phyloP scores from a whole-genome alignment of 2,329 filamentous ascomycete species.

The Geosmithia flava region DNA sequence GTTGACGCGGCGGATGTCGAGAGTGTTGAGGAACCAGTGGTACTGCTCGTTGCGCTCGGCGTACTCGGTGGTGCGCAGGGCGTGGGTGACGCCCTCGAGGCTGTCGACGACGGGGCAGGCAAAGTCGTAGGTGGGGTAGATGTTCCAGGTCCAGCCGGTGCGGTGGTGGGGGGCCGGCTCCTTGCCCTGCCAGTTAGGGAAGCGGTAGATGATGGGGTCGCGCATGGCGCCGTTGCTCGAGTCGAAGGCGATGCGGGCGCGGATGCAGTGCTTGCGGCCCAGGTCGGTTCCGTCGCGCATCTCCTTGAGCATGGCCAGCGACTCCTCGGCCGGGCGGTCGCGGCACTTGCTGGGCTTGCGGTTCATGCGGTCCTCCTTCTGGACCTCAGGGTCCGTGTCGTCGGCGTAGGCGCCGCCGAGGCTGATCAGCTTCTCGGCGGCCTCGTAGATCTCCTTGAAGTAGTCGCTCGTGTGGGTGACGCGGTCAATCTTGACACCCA shows the following conservation, averaged over 20 bases:
- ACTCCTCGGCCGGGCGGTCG: conserved; percentile 70
- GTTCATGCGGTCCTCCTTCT: conserved; percentile 75
- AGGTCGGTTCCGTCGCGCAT: conserved; percentile 81
- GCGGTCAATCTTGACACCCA: conserved; percentile 82
- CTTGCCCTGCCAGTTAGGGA: conserved; percentile 48
- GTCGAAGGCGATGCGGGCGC: conserved; percentile 85
- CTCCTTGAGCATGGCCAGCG: conserved; percentile 73
- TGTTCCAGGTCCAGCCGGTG: conserved; percentile 74
- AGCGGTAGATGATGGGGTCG: conserved; percentile 90
- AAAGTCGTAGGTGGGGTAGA: conserved; percentile 89
- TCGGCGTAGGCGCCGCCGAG: conserved; percentile 87
- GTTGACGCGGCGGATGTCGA: conserved; percentile 63
- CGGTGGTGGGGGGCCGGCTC: conserved; percentile 50
- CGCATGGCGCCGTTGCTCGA: conserved; percentile 92
- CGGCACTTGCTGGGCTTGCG: conserved; percentile 73
- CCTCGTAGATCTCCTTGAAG: conserved; percentile 84
- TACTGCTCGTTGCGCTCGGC: conserved; percentile 80
- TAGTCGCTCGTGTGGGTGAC: conserved; percentile 91
- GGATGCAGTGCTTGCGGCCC: conserved; percentile 78
- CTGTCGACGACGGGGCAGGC: conserved; percentile 73
- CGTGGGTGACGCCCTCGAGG: conserved; percentile 72
- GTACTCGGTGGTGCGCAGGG: conserved; percentile 75
- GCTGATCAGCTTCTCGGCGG: conserved; percentile 73
- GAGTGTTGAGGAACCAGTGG: conserved; percentile 69
- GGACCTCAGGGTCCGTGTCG: conserved; percentile 80